Percentiles rank a stretch among this genome's conserved stretches.
phyloP scores from a whole-genome alignment of 2,329 filamentous ascomycete species.

The Talaromyces atroroseus region DNA sequence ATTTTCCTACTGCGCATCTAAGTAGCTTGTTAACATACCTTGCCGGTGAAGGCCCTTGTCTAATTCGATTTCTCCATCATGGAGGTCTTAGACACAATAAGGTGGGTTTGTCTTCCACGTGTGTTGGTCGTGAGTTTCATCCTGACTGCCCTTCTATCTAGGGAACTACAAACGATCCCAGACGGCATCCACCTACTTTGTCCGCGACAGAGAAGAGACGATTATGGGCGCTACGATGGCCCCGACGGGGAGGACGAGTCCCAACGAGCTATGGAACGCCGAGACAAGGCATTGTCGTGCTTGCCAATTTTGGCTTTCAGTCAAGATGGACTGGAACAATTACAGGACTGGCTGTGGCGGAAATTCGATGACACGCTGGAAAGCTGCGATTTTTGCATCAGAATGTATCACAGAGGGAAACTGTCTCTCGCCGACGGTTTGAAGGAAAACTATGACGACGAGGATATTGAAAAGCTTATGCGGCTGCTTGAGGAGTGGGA shows the following conservation, averaged over 20 bases:
- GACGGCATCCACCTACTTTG: conserved; percentile 61
- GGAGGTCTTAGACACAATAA: conserved; percentile 39
- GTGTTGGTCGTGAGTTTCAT: not conserved
- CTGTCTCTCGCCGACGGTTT: conserved; percentile 58
- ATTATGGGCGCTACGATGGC: conserved; percentile 60
- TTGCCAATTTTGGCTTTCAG: conserved; percentile 65
- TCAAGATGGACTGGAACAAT: conserved; percentile 54
- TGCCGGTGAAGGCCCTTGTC: not conserved
- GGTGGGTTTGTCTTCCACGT: conserved; percentile 25
- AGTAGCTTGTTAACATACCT: not conserved
- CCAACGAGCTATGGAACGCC: conserved; percentile 50
- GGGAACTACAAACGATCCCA: conserved; percentile 41
- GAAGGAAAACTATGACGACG: conserved; percentile 49
- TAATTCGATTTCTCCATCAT: conserved; percentile 18
- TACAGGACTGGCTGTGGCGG: conserved; percentile 55
- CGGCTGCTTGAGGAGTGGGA: conserved; percentile 57
- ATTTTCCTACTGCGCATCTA: not conserved
- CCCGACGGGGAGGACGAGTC: conserved; percentile 47
- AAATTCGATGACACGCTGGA: conserved; percentile 56
- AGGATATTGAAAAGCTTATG: conserved; percentile 47
- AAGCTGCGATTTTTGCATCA: conserved; percentile 64
- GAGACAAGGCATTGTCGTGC: conserved; percentile 61
- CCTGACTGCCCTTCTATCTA: conserved; percentile 16
- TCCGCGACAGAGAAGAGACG: conserved; percentile 58
- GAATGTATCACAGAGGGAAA: conserved; percentile 68